A percentile compares a stretch with the other conserved stretches of the same genome.
These are phyloP conservation scores for Aspergillus intermedius DNA, from an alignment of 2,329 filamentous ascomycete genomes.

Conservation along the genomic window DNA sequence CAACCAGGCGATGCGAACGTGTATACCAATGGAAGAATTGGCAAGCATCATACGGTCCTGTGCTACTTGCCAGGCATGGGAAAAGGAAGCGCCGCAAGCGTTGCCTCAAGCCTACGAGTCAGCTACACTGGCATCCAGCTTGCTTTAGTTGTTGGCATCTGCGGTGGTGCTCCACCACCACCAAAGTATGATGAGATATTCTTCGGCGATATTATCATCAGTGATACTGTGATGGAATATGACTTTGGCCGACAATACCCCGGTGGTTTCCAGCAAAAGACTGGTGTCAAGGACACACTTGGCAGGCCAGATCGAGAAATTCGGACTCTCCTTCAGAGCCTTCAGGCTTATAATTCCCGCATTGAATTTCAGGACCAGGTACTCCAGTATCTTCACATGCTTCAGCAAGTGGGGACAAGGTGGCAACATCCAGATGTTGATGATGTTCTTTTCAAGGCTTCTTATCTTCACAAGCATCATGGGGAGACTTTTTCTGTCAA, in stretches of 20 bases:
- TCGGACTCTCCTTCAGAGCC: too few relatives aligned
- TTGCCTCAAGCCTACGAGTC: constrained; percentile 7
- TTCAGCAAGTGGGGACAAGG: too few relatives aligned
- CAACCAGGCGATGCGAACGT: constrained; percentile 2
- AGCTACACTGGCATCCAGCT: constrained; percentile 14
- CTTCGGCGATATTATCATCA: constrained; percentile 23
- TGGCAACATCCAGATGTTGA: too few relatives aligned
- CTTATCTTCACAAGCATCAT: too few relatives aligned
- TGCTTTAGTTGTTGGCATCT: constrained; percentile 14
- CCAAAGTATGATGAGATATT: constrained; percentile 8
- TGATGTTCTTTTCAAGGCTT: too few relatives aligned
- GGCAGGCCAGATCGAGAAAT: background rate
- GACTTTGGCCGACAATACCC: constrained; percentile 13
- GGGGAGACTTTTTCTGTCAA: too few relatives aligned
- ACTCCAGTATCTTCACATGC: too few relatives aligned
- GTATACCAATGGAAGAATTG: constrained; percentile 10
- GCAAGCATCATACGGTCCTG: constrained; percentile 9
- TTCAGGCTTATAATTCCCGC: too few relatives aligned
- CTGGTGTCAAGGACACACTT: constrained; percentile 7
- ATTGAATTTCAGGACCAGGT: too few relatives aligned
- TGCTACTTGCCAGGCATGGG: constrained; percentile 7
- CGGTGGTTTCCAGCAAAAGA: constrained; percentile 3
- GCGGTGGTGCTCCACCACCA: constrained; percentile 12
- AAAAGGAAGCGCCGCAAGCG: constrained; percentile 6
- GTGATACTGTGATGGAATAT: constrained; percentile 15